Conservation (phyloP, 768 basidiomycete species). For the Sporobolomyces roseus region DNA sequence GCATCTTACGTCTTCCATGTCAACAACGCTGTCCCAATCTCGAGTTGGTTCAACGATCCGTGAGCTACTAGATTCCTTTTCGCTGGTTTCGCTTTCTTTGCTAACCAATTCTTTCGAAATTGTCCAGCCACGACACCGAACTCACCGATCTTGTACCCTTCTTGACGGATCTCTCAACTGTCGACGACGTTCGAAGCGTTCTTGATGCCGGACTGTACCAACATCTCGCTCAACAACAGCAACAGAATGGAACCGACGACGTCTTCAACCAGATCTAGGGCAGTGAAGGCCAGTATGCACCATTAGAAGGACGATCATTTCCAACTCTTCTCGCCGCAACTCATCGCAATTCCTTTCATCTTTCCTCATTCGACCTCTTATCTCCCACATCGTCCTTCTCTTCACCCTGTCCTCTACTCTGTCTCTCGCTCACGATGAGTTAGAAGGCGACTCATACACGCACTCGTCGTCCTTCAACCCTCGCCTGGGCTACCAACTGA, state of each 20-base stretch:
- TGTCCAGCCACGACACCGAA: conserved; percentile 83
- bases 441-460: no score
- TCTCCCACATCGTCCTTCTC: neutral
- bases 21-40: conserved; percentile 97
- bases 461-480: no score
- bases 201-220: conserved; percentile 68
- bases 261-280: conserved; percentile 14
- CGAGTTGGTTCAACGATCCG: conserved; percentile 87
- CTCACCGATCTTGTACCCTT: conserved; percentile 93
- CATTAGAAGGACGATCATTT: no score
- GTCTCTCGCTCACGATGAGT: no score
- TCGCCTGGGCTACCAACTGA: no score
- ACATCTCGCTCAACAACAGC: neutral
- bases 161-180: conserved; percentile 75
- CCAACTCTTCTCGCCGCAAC: no score
- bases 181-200: conserved; percentile 86
- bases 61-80: conserved; percentile 9
- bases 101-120: neutral
- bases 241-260: conserved; percentile 6
- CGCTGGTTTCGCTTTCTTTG: no score
- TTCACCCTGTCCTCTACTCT: neutral
- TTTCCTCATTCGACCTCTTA: no score
- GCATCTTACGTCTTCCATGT: conserved; percentile 99
- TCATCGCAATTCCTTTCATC: no score
- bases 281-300: neutral